phyloP scores from a whole-genome alignment of 208 protist genomes.

The Acanthamoeba rhysodes region DNA sequence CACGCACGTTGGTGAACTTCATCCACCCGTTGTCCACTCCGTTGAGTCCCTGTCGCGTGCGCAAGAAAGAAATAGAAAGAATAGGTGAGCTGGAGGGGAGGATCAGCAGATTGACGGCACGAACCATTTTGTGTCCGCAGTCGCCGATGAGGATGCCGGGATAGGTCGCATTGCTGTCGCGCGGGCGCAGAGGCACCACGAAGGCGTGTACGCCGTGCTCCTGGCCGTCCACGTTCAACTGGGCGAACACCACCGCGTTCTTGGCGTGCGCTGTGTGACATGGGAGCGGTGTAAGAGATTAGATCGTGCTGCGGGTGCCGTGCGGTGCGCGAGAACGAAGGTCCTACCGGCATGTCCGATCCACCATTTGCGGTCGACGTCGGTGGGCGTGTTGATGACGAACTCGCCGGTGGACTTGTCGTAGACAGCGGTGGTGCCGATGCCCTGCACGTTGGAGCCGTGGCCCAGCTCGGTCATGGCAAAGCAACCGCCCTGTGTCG shows the following conservation, averaged over 20 bases:
- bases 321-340: too few relatives aligned
- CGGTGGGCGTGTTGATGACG: conserved; percentile 85
- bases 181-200: conserved; percentile 9
- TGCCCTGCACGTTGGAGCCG: conserved; percentile 83
- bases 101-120: too few relatives aligned
- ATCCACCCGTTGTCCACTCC: conserved; percentile 71
- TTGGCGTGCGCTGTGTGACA: conserved; percentile 49
- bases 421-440: conserved; percentile 87
- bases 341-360: conserved; percentile 75
- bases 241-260: conserved; percentile 85
- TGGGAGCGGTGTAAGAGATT: neutral
- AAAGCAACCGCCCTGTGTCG: conserved; percentile 43
- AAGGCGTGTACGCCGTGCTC: conserved; percentile 81
- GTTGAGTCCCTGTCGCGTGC: conserved; percentile 24
- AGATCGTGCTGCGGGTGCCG: too few relatives aligned
- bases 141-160: conserved; percentile 59
- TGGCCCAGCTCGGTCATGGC: conserved; percentile 81
- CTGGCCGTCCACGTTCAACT: conserved; percentile 79
- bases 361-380: conserved; percentile 82
- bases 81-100: too few relatives aligned
- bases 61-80: neutral
- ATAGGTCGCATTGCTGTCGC: conserved; percentile 49
- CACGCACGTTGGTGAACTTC: conserved; percentile 64
- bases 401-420: conserved; percentile 81
- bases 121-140: conserved; percentile 64